Evolutionary conservation across 2,329 filamentous ascomycete species (phyloP).

Genomic region (Teratosphaeria zuluensis): DNA sequence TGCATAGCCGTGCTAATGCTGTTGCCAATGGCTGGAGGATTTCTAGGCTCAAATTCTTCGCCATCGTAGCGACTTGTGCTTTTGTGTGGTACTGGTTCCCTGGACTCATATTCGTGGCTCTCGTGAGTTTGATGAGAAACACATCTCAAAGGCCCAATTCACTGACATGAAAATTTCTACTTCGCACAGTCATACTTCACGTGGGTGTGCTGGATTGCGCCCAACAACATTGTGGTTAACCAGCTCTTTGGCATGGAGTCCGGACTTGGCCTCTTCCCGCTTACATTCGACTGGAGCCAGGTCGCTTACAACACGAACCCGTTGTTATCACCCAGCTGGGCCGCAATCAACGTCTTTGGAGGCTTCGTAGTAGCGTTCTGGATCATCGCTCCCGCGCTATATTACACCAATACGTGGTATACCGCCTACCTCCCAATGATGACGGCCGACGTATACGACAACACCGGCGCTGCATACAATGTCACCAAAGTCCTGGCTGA

Average conservation of each 20-base stretch:
- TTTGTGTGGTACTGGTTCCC: constrained; percentile 76
- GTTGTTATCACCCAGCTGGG: constrained; percentile 29
- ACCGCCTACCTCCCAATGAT: constrained; percentile 81
- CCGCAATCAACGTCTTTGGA: constrained; percentile 33
- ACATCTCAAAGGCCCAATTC: neutral
- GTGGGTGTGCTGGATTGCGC: constrained; percentile 80
- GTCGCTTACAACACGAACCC: constrained; percentile 78
- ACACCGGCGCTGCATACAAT: constrained; percentile 69
- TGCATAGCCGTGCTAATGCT: constrained; percentile 70
- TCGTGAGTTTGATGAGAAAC: constrained; percentile 26
- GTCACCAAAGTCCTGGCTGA: constrained; percentile 64
- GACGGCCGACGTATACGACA: constrained; percentile 77
- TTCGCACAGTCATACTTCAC: constrained; percentile 64
- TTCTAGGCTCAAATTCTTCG: constrained; percentile 76
- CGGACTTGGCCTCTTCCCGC: constrained; percentile 68
- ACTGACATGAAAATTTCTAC: neutral
- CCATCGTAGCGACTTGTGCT: constrained; percentile 58
- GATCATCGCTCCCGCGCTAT: constrained; percentile 34
- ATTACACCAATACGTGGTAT: constrained; percentile 52
- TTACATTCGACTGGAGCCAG: constrained; percentile 89
- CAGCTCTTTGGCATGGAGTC: constrained; percentile 84
- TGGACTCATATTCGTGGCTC: constrained; percentile 68
- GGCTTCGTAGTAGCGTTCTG: constrained; percentile 36
- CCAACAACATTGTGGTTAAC: constrained; percentile 73
- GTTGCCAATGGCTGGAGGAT: constrained; percentile 57